Base-by-base conservation (phyloP, 1,284 basidiomycete genomes). In the Naganishia cerealis region DNA sequence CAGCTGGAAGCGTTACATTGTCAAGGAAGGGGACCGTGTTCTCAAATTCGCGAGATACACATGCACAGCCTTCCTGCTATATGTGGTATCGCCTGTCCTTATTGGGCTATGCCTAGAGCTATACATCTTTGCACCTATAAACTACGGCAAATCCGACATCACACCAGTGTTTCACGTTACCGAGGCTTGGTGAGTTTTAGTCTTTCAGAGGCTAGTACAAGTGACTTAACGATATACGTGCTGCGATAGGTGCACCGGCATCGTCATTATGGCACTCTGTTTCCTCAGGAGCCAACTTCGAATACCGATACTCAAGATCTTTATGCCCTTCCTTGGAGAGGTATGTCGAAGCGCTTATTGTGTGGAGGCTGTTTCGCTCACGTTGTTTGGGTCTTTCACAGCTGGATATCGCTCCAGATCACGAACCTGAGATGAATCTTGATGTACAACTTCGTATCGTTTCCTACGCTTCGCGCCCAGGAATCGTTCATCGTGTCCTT, bases 121-220 rank as follows among this genome's bases (percentile, higher is more conserved):
- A 12, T 71, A 71, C 48, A 63, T 71, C 43, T 29, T 68, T 18
- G 61, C 65, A 40, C 70, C 70, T 24, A 29, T 68, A 9, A 71
- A 68, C 42, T 71, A 68, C 33, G 70, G 70, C n/a, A 38, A 29
- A 29, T 68, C 70, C 33, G 50, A 61, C 29, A 65, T 71, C 42
- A 71, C 70, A 9, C 70, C 70, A 8, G 62, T 71, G 1, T 71
- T 71, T 53, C 68, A 71, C 50, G 57, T 57, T 4, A 29, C 55
- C 24, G 70, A 71, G 57, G 61, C 70, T 42, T 71, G 70, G 70
- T 68, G 24, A 42, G 67, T 66, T 12, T 6, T 1, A 13, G 36
- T 16, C 13, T 57, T 38, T 29, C 13, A 13, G 7, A 50, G n/a
- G n/a, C 13, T 24, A 6, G 46, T 50, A 33, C 29, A 13, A 50